Evolutionary conservation across 495 filamentous ascomycete species (phyloP), one percentile per base, ranked within the genome.

Genomic region (Podospora pseudoanserina): DNA sequence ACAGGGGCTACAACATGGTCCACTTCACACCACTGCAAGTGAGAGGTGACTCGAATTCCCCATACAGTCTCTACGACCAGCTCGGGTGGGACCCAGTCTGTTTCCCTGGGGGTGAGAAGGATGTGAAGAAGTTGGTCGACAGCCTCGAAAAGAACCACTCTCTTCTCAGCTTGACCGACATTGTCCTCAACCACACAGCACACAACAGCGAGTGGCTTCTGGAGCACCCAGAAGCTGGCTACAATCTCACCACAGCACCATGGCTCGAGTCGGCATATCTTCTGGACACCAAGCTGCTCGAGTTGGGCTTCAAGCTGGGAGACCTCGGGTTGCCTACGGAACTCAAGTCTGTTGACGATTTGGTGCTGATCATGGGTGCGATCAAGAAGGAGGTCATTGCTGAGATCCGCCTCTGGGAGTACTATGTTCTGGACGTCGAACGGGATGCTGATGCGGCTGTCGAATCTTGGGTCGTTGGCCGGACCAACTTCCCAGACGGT

Each of bases 131-230:
- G 26, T 82, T 99, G 79, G 87, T 96, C 62, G 78, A 86, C 26
- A 91, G 86, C 75, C 90, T 99, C 87, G 92, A 96, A 75, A 86
- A 90, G 30, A 88, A 96, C 55, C 87, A 94, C 75, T 90, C 90
- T 0, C 80, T 99, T 60, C 83, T 98, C 59, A 93, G 91, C 70
- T 77, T 99, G 81, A 97, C 95, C 2, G 96, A 99, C 76, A 93
- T 99, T 60, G 96, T 99, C 27, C 94, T 93, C 87, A 99, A 99
- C 71, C 96, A 99, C 77, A 99, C 96, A 27, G 96, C 96, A 3
- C 85, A 97, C 78, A 97, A 98, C 78, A 97, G 91, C 79, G 86
- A 89, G 68, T 99, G 96, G 96, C 82, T 99, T 19, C 84, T 96
- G 75, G 90, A 93, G 65, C 94, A 99, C 72, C 96, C 96, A 2